Percentiles rank a stretch among this genome's conserved stretches.
phyloP scores from a whole-genome alignment of 2,329 filamentous ascomycete genomes.

The Aspergillus chevalieri region DNA sequence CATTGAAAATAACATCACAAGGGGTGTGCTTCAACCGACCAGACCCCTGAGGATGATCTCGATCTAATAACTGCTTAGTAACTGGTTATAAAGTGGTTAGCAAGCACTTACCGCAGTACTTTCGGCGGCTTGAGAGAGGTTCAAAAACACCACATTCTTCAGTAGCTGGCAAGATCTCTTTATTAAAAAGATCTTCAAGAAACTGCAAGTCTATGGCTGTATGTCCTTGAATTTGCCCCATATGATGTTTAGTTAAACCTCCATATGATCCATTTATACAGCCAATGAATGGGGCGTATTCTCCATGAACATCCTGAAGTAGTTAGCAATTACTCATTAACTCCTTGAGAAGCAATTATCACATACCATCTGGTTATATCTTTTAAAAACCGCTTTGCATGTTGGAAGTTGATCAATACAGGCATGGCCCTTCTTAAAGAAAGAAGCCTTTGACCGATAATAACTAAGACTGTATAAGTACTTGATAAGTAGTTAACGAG shows the following conservation, averaged over 20 bases:
- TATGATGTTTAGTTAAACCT: constrained; percentile 4
- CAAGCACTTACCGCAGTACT: constrained; percentile 2
- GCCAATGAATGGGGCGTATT: constrained; percentile 2
- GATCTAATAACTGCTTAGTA: too few species aligned
- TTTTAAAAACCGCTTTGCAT: constrained; percentile 6
- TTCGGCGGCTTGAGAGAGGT: too few species aligned
- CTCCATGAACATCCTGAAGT: constrained; percentile 1
- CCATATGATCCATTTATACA: constrained; percentile 1
- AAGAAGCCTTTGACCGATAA: constrained; percentile 2
- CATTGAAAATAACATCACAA: constrained; percentile 7
- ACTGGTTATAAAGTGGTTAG: too few species aligned
- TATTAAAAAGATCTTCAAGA: constrained; percentile 7
- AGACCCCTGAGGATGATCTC: constrained; percentile 6
- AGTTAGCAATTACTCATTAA: constrained; percentile 2
- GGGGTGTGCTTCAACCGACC: constrained; percentile 1
- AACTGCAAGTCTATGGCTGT: constrained; percentile 2
- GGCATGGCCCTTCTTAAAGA: not conserved
- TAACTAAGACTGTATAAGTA: constrained; percentile 5
- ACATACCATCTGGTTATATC: constrained; percentile 1
- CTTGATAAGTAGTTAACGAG: too few species aligned
- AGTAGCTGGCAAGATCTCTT: not conserved
- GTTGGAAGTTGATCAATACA: constrained; percentile 5
- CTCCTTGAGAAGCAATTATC: too few species aligned
- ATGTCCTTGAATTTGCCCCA: constrained; percentile 2
- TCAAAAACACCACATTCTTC: constrained; percentile 6